phyloP scores from a whole-genome alignment of 164 flowering plant genomes.

The Platanus orientalis region DNA sequence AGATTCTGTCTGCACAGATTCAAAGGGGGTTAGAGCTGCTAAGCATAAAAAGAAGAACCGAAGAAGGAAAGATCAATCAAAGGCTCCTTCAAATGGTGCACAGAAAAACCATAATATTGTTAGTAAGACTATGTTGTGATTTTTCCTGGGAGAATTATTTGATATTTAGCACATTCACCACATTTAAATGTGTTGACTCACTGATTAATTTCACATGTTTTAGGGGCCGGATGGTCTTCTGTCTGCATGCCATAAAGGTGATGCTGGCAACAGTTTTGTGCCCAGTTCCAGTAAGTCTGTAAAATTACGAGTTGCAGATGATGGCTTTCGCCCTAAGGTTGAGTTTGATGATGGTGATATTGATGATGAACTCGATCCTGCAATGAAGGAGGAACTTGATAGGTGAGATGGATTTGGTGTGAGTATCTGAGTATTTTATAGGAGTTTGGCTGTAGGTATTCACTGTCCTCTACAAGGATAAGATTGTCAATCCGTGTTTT shows the following conservation, averaged over 20 bases:
- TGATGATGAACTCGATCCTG: conserved; percentile 86
- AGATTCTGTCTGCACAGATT: conserved; percentile 33
- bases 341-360: conserved; percentile 68
- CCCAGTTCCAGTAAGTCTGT: conserved; percentile 29
- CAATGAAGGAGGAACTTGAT: conserved; percentile 69
- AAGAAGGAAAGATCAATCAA: conserved; percentile 65
- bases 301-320: conserved; percentile 28
- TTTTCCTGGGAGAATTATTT: neutral
- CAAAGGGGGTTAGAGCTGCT: conserved; percentile 43
- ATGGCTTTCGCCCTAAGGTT: conserved; percentile 30
- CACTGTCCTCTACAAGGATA: neutral
- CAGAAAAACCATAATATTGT: conserved; percentile 30
- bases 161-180: neutral
- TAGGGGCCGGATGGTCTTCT: conserved; percentile 37
- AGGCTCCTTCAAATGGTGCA: conserved; percentile 33
- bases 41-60: conserved; percentile 81
- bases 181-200: neutral
- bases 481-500: too few species aligned
- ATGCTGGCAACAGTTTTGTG: conserved; percentile 12
- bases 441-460: neutral
- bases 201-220: conserved; percentile 5
- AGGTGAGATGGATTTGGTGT: conserved; percentile 45
- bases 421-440: neutral
- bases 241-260: conserved; percentile 22
- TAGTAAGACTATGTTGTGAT: neutral